Conservation (phyloP, 2,329 filamentous ascomycete species). For the Claviceps sp. region DNA sequence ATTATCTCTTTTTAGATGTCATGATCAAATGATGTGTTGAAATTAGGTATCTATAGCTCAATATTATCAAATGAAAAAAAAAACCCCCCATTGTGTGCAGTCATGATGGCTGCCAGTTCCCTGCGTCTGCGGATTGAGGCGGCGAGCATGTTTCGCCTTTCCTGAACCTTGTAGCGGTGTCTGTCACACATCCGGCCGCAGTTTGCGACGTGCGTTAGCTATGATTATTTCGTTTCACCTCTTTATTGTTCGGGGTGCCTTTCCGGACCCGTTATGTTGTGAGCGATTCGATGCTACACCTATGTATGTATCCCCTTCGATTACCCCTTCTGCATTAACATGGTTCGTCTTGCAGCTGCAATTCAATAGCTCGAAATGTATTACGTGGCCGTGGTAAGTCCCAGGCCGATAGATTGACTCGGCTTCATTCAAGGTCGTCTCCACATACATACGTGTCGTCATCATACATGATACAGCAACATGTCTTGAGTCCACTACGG, state of each 20-base stretch:
- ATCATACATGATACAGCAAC: neutral
- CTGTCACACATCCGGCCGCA: neutral
- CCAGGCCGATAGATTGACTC: neutral
- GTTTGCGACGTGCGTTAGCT: too few relatives aligned
- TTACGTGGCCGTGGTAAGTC: neutral
- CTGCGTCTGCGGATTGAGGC: too few relatives aligned
- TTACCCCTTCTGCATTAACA: neutral
- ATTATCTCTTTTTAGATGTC: too few relatives aligned
- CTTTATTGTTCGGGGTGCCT: neutral
- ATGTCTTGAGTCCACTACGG: neutral
- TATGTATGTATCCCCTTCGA: neutral
- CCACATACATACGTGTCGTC: neutral
- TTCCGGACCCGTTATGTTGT: neutral
- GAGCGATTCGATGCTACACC: neutral
- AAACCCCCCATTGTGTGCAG: too few relatives aligned
- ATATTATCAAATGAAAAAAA: too few relatives aligned
- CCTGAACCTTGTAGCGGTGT: too few relatives aligned
- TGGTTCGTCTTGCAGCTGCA: neutral
- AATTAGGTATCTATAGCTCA: too few relatives aligned
- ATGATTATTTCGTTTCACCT: neutral
- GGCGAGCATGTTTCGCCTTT: too few relatives aligned
- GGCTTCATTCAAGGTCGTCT: neutral
- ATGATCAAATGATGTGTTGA: too few relatives aligned
- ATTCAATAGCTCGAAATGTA: neutral
- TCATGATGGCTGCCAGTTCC: too few relatives aligned